Evolutionary conservation across 345 rosid species (phyloP).

Genomic region (Acer yangbiense): DNA sequence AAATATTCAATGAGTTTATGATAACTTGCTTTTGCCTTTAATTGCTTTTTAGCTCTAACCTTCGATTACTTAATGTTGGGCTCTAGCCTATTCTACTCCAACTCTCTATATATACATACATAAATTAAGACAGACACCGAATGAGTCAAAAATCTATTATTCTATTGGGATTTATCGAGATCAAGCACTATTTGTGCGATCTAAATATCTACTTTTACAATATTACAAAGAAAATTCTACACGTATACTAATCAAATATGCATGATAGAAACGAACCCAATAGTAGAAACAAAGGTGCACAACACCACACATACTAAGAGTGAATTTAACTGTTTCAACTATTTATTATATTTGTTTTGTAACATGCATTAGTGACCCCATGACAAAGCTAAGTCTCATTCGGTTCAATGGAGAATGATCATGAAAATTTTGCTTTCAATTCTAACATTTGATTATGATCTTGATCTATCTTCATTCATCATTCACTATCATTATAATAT

Average conservation of each 20-base stretch:
- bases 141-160: too few relatives aligned
- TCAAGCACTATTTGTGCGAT: too few relatives aligned
- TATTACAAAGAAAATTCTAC: too few relatives aligned
- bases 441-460: constrained; percentile 25
- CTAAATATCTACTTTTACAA: too few relatives aligned
- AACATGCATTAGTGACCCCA: background rate
- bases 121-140: too few relatives aligned
- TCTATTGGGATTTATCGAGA: too few relatives aligned
- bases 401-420: background rate
- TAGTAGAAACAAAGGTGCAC: too few relatives aligned
- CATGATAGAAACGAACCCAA: too few relatives aligned
- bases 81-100: constrained; percentile 23
- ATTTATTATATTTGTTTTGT: background rate
- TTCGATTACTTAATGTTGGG: constrained; percentile 17
- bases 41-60: background rate
- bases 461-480: background rate
- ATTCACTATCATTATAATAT: background rate
- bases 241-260: too few relatives aligned
- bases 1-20: constrained; percentile 49
- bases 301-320: too few relatives aligned
- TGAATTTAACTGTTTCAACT: too few relatives aligned
- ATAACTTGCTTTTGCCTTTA: constrained; percentile 29
- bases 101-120: too few relatives aligned
- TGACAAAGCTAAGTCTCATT: background rate
- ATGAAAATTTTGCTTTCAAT: constrained; percentile 10